phyloP scores from a whole-genome alignment of 2,329 filamentous ascomycete species.

The Corniculantispora saksenae region DNA sequence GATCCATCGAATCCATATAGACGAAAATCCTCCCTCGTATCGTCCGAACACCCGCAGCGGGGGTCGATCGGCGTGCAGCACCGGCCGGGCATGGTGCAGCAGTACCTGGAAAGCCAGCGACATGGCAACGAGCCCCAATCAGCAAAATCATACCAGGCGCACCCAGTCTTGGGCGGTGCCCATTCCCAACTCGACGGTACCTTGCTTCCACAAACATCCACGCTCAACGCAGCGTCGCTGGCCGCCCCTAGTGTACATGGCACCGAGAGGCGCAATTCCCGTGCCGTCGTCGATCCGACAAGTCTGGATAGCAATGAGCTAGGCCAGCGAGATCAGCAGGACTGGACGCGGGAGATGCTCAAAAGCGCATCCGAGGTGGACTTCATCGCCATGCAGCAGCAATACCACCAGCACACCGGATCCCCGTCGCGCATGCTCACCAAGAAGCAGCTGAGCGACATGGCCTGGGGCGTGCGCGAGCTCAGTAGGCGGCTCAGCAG shows the following conservation, averaged over 20 bases:
- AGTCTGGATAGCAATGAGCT: constrained; percentile 43
- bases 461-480: constrained; percentile 94
- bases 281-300: constrained; percentile 39
- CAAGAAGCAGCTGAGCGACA: constrained; percentile 92
- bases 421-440: constrained; percentile 71
- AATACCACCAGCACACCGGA: constrained; percentile 28
- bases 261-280: constrained; percentile 24
- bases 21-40: constrained; percentile 66
- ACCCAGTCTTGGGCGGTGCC: constrained; percentile 29
- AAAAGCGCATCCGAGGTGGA: constrained; percentile 45
- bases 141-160: constrained; percentile 31
- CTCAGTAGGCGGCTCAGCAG: constrained; percentile 82
- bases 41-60: constrained; percentile 41
- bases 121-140: constrained; percentile 30
- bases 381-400: constrained; percentile 26
- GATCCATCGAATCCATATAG: constrained; percentile 62
- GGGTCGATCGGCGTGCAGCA: constrained; percentile 32
- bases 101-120: constrained; percentile 61
- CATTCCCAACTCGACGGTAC: constrained; percentile 16
- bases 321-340: constrained; percentile 59
- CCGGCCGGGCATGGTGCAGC: constrained; percentile 65
- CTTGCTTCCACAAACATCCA: constrained; percentile 18
- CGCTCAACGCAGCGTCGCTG: constrained; percentile 23
- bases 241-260: constrained; percentile 25
- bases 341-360: constrained; percentile 53